These are phyloP conservation scores for Clarireedia hainanense DNA, from an alignment of 2,329 filamentous ascomycete genomes.

Conservation along the genomic window DNA sequence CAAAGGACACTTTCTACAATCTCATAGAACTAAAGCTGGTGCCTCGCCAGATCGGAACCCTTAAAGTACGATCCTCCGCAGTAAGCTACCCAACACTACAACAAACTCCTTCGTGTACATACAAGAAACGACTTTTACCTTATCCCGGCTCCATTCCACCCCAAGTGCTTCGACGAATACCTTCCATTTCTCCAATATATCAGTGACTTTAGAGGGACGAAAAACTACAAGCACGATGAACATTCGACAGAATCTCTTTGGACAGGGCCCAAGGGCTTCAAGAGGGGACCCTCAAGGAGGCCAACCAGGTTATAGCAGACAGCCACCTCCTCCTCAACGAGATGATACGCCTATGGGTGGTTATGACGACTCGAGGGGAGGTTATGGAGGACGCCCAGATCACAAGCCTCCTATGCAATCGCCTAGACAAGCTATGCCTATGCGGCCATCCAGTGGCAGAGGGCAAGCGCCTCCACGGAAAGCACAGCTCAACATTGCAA, in stretches of 20 bases:
- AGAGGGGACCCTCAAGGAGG: conserved; percentile 15
- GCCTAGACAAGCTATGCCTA: conserved; percentile 31
- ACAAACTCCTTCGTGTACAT: conserved; percentile 5
- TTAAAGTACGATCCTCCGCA: not conserved
- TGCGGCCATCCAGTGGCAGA: conserved; percentile 29
- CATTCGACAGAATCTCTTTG: conserved; percentile 38
- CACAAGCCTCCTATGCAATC: conserved; percentile 31
- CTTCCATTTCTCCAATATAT: not conserved
- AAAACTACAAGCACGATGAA: conserved; percentile 20
- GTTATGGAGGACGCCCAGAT: conserved; percentile 24
- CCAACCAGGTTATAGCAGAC: conserved; percentile 27
- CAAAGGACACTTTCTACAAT: conserved; percentile 8
- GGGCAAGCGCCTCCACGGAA: conserved; percentile 14
- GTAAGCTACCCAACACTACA: not conserved
- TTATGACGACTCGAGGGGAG: conserved; percentile 24
- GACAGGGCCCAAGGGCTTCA: conserved; percentile 32
- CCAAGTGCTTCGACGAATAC: not conserved
- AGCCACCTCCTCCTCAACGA: conserved; percentile 29
- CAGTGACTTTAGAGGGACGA: not conserved
- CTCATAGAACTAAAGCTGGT: not conserved
- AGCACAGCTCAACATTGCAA: conserved; percentile 26
- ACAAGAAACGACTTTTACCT: conserved; percentile 1
- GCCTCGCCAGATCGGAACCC: not conserved
- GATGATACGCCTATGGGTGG: conserved; percentile 27
- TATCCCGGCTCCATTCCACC: not conserved